Base-by-base conservation (phyloP, 768 basidiomycete genomes). In the Lactarius trivialis region DNA sequence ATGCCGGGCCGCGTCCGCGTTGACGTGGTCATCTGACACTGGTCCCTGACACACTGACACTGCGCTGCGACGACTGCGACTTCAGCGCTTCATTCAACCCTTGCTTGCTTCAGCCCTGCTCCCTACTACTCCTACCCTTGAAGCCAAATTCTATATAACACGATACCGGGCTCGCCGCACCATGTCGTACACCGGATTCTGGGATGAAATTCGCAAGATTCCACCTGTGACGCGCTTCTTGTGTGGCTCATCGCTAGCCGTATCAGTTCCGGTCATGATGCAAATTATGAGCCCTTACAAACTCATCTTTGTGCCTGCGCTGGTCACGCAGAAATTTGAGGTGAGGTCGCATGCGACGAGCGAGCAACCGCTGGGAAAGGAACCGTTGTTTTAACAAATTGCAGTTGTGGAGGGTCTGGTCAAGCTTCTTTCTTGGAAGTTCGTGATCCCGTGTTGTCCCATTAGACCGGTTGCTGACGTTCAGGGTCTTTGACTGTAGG, bases 151-250 rank as follows among this genome's bases (percentile, higher is more conserved):
- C 7, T 54, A 15, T 43, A 1, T 37, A 39, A 39, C 19, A 1
- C 39, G 19, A 48, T 24, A 15, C 33, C 17, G 19, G 28, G n/a
- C 32, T 39, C n/a, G 21, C 15, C 21, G 19, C 12, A 19, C 39
- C 15, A 68, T 68, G 68, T 57, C 68, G 11, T 56, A 68, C 50
- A 55, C 71, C 6, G 68, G 62, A 17, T 70, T 75, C 64, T 59
- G 66, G 69, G 71, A 71, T 50, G 88, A 92, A 75, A 73, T 93
- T 56, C 82, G 78, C 68, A 92, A 91, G 76, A 89, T 93, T 1
- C 91, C 92, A 0, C 87, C 88, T 36, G 86, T 94, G 39, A 93
- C 92, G 6, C 83, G 92, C 34, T 83, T 85, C 59, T 71, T 91
- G 7, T 78, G 82, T 60, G 76, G 74, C 24, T 86, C 89, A 1